Percentiles rank a stretch among this genome's conserved stretches.
These are phyloP conservation scores for Sporothrix pseudoabietina DNA, from an alignment of 2,329 filamentous ascomycete species.

Conservation along the genomic window DNA sequence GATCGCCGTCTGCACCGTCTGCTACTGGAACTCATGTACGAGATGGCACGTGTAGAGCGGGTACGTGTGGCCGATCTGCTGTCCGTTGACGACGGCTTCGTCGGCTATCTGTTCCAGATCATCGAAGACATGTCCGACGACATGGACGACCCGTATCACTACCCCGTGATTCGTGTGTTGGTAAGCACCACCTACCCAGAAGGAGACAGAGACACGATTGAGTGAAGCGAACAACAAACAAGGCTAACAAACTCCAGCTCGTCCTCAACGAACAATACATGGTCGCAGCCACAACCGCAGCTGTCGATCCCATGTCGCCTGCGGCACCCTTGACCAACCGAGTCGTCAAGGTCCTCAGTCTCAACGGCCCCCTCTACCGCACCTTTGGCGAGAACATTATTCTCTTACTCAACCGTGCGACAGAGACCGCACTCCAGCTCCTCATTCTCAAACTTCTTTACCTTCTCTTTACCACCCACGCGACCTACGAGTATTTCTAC, in stretches of 20 bases:
- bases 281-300: constrained; percentile 66
- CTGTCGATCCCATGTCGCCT: constrained; percentile 45
- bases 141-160: constrained; percentile 90
- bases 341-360: constrained; percentile 86
- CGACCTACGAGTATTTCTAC: constrained; percentile 97
- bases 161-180: constrained; percentile 88
- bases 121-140: constrained; percentile 89
- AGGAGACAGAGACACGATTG: not conserved
- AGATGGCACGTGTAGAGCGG: constrained; percentile 91
- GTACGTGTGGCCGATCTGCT: constrained; percentile 74
- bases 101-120: constrained; percentile 79
- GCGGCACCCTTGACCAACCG: constrained; percentile 75
- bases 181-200: constrained; percentile 52
- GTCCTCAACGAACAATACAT: constrained; percentile 99
- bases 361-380: constrained; percentile 78
- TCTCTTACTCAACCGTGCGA: constrained; percentile 89
- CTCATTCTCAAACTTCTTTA: constrained; percentile 97
- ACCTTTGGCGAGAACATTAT: constrained; percentile 99
- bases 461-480: constrained; percentile 86
- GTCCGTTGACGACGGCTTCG: constrained; percentile 78
- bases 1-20: constrained; percentile 75
- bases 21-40: constrained; percentile 86
- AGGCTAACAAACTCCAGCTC: constrained; percentile 56
- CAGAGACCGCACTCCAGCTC: constrained; percentile 88
- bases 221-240: not conserved